phyloP scores from a whole-genome alignment of 768 basidiomycete species.

The Pleurotus citrinopileatus region DNA sequence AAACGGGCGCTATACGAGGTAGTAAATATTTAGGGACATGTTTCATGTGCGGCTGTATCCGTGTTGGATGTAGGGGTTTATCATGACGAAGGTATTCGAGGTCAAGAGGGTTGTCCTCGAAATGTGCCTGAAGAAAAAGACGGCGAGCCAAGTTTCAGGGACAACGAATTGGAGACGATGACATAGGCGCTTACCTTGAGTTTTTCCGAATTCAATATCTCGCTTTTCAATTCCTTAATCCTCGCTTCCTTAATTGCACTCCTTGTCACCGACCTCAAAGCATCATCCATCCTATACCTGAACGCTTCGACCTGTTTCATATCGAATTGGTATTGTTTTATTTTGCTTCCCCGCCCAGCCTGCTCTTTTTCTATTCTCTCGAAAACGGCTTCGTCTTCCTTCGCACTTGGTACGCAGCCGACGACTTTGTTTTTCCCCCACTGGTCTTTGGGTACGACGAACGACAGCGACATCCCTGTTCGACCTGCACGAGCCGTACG shows the following conservation, averaged over 20 bases:
- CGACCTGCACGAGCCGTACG: constrained; percentile 96
- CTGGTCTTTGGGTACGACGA: constrained; percentile 67
- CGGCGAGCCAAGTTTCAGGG: constrained; percentile 3
- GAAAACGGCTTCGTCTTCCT: constrained; percentile 76
- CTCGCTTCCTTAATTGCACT: constrained; percentile 87
- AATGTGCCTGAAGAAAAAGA: constrained; percentile 72
- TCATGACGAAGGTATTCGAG: constrained; percentile 92
- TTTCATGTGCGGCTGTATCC: constrained; percentile 93
- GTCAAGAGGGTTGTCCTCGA: constrained; percentile 95
- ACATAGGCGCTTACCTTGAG: constrained; percentile 67
- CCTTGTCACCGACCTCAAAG: constrained; percentile 82
- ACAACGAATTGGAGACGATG: background rate
- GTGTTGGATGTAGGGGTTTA: constrained; percentile 86
- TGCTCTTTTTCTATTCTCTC: constrained; percentile 76
- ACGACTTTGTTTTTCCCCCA: constrained; percentile 78
- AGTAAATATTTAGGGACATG: constrained; percentile 92
- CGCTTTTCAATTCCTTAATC: constrained; percentile 89
- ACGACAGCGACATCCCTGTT: constrained; percentile 88
- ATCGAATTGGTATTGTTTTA: constrained; percentile 93
- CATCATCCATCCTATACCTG: constrained; percentile 97
- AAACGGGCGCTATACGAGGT: constrained; percentile 75
- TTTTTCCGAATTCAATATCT: constrained; percentile 94
- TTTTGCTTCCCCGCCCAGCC: constrained; percentile 50
- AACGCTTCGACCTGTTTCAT: constrained; percentile 97
- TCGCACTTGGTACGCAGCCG: constrained; percentile 63